phyloP scores from a whole-genome alignment of 1,284 basidiomycete genomes.

The Microbotryum silenes-acaulis region DNA sequence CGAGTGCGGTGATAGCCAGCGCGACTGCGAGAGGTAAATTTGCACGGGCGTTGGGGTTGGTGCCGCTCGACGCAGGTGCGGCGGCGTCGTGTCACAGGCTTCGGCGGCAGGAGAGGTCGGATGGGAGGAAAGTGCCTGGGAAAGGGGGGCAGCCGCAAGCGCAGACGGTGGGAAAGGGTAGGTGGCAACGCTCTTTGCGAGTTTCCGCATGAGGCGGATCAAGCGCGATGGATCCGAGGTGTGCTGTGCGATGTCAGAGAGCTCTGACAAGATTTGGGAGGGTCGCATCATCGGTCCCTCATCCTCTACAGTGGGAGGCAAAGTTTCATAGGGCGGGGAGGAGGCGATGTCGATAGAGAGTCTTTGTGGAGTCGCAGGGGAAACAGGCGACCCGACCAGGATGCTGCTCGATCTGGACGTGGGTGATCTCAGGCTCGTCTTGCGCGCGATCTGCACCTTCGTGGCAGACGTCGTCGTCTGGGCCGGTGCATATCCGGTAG shows the following conservation, averaged over 20 bases:
- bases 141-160: constrained; percentile 22
- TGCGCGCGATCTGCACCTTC: background rate
- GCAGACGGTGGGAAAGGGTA: constrained; percentile 31
- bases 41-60: constrained; percentile 22
- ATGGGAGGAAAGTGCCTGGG: constrained; percentile 21
- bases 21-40: constrained; percentile 29
- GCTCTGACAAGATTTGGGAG: constrained; percentile 22
- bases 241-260: constrained; percentile 8
- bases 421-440: background rate
- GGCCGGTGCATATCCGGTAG: constrained; percentile 9
- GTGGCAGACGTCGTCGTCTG: constrained; percentile 3
- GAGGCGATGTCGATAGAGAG: background rate
- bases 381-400: constrained; percentile 11
- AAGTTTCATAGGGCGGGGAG: background rate
- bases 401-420: constrained; percentile 3
- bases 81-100: background rate
- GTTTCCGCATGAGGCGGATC: constrained; percentile 16
- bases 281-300: constrained; percentile 19
- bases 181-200: constrained; percentile 21
- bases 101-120: constrained; percentile 2
- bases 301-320: constrained; percentile 3
- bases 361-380: background rate
- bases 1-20: constrained; percentile 13
- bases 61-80: background rate
- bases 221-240: background rate